Percentiles rank a stretch among this genome's conserved stretches.
These are phyloP conservation scores for Mentha longifolia DNA, from an alignment of 257 asterid species.

Conservation along the genomic window DNA sequence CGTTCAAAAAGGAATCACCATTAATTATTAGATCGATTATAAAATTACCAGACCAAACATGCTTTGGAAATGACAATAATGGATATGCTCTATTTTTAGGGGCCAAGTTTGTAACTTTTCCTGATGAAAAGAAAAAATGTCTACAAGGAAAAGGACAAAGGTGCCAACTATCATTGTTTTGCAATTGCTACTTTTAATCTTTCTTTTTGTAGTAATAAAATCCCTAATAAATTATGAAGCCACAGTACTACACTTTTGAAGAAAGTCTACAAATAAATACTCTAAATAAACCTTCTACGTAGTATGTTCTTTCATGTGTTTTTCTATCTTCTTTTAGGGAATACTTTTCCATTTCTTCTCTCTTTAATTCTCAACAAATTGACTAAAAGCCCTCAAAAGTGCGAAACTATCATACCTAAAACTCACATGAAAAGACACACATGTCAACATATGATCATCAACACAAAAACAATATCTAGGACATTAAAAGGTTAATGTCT, in stretches of 20 bases:
- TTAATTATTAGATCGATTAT: neutral
- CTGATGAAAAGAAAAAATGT: neutral
- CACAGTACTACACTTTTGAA: constrained; percentile 21
- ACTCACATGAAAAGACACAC: constrained; percentile 19
- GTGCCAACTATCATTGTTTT: constrained; percentile 32
- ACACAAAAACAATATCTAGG: neutral
- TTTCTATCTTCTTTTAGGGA: constrained; percentile 5
- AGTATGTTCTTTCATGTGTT: constrained; percentile 32
- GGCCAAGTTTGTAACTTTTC: neutral
- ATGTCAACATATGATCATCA: constrained; percentile 38
- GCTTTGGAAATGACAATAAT: neutral
- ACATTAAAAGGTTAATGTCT: constrained; percentile 6
- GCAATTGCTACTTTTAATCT: constrained; percentile 32
- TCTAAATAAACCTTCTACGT: neutral
- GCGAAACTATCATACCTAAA: constrained; percentile 22
- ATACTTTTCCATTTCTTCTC: neutral
- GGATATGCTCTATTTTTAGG: neutral
- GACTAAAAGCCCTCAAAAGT: neutral
- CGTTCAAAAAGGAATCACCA: neutral
- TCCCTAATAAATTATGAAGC: constrained; percentile 25
- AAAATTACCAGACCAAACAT: neutral
- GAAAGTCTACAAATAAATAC: neutral
- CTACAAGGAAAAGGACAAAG: constrained; percentile 35
- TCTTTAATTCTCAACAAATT: too few species aligned
- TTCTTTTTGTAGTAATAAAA: neutral